Percentiles rank a stretch among this genome's conserved stretches.
Evolutionary conservation across 2,329 filamentous ascomycete species (phyloP).

Genomic region (Alternaria consortialis): DNA sequence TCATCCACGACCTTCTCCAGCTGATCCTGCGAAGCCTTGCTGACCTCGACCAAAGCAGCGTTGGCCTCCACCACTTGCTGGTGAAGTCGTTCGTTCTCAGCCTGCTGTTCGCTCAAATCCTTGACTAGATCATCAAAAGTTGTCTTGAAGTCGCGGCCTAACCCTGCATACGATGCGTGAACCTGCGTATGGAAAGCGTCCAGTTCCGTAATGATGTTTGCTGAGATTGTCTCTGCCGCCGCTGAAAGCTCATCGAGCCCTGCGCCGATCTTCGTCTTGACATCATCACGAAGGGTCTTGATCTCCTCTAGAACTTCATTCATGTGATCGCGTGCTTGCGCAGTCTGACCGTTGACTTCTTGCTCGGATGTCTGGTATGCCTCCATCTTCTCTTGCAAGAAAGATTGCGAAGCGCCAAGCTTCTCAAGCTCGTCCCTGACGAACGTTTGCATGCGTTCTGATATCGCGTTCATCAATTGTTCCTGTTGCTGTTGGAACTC

Average conservation of each 20-base stretch:
- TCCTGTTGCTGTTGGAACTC: conserved; percentile 78
- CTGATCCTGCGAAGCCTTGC: conserved; percentile 69
- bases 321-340: conserved; percentile 81
- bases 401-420: conserved; percentile 72
- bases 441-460: conserved; percentile 77
- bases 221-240: conserved; percentile 87
- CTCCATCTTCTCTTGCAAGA: conserved; percentile 74
- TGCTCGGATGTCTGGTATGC: conserved; percentile 73
- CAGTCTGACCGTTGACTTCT: conserved; percentile 73
- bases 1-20: conserved; percentile 77
- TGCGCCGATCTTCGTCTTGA: conserved; percentile 85
- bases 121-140: conserved; percentile 83
- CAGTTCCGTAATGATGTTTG: conserved; percentile 87
- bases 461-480: conserved; percentile 72
- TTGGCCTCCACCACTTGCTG: conserved; percentile 76
- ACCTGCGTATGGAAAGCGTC: conserved; percentile 82
- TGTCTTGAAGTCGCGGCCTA: conserved; percentile 85
- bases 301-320: conserved; percentile 92
- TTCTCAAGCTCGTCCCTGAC: conserved; percentile 78
- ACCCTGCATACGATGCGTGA: conserved; percentile 81
- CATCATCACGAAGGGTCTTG: conserved; percentile 84
- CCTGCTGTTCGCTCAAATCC: conserved; percentile 78
- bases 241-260: conserved; percentile 83
- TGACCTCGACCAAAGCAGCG: conserved; percentile 72
- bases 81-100: conserved; percentile 77